Base-by-base conservation (phyloP, 2,329 filamentous ascomycete species). In the Elsinoe arachidis region DNA sequence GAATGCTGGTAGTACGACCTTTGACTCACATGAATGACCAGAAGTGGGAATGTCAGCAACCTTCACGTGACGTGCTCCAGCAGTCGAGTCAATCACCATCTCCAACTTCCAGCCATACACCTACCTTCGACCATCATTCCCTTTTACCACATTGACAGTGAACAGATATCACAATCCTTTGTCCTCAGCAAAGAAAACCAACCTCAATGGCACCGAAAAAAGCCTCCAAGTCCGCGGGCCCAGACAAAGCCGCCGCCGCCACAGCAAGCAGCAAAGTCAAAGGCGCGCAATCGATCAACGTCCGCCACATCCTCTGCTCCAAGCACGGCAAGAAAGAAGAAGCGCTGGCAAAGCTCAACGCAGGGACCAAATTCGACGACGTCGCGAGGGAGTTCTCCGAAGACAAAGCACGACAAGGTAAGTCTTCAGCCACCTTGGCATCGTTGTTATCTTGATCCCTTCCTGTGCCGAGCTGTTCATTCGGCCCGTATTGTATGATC, bases 261-360 rank as follows among this genome's bases (percentile, higher is more conserved):
- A 7, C 26, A 61, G 60, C 4, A 59, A 60, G 14, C 65, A 66
- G 59, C 69, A 68, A 55, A 56, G 54, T 26, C 59, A 59, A 30
- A 66, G 74, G 82, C 21, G 84, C 83, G 0, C 83, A 85, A 65
- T 78, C 77, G 59, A 87, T 90, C 73, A 88, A 88, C 66, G 85
- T 87, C 55, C 80, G 87, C 39, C 87, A 90, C 70, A 88, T 90
- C 59, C 70, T 88, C 74, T 90, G 87, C 65, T 84, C 85, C 68
- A 91, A 91, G 67, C 83, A 89, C 67, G 73, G 76, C n/a, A 88
- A 85, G 70, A 90, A 89, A 67, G 86, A 90, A 67, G 84, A 89
- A 67, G 87, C 87, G 0, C 69, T 90, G 14, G 80, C 79, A 58
- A 86, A 88, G 72, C 71, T 91, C 54, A 78, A 78, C 38, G 80